Percentiles rank a stretch among this genome's conserved stretches.
Conservation (phyloP, 2,329 filamentous ascomycete species). For the Fusarium humuli region DNA sequence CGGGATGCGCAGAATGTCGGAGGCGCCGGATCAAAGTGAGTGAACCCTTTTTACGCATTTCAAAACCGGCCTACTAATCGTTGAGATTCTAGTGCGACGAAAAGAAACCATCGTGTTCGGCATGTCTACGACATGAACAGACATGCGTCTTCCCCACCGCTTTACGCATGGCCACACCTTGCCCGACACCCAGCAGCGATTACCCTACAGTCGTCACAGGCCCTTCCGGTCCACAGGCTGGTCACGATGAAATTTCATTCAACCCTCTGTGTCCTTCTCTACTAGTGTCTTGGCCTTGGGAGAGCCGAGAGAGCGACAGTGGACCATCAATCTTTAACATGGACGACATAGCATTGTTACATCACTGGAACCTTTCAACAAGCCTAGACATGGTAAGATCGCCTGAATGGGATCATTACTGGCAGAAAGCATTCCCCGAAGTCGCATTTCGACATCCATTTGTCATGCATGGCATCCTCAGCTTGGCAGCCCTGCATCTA, state of each 20-base stretch:
- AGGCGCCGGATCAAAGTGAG: constrained; percentile 2
- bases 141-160: background rate
- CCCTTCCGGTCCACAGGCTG: background rate
- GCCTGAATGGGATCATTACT: background rate
- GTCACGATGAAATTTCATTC: background rate
- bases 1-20: background rate
- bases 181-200: background rate
- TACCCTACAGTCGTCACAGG: background rate
- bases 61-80: too few species aligned
- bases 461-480: background rate
- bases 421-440: background rate
- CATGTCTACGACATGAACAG: background rate
- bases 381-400: background rate
- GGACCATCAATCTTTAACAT: background rate
- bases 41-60: background rate
- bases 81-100: background rate
- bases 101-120: background rate
- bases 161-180: background rate
- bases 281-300: background rate
- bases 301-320: background rate
- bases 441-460: background rate
- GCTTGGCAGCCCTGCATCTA: background rate
- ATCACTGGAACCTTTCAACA: background rate
- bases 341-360: background rate
- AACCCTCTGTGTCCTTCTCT: background rate